A percentile compares a stretch with the other conserved stretches of the same genome.
These are phyloP conservation scores for Leishmania aethiopica DNA, from an alignment of 208 protist genomes.

Conservation along the genomic window DNA sequence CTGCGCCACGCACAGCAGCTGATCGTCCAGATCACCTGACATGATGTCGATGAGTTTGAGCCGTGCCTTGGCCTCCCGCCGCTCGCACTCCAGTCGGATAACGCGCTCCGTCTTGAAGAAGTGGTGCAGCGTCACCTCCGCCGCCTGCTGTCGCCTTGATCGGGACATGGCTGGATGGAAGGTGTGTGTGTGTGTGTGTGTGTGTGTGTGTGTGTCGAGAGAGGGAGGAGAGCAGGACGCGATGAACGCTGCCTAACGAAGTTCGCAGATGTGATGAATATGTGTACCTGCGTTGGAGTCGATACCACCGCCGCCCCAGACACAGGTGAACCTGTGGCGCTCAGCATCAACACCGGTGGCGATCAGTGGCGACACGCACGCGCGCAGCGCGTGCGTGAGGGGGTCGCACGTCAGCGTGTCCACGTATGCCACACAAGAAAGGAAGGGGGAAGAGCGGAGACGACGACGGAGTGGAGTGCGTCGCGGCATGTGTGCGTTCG, in stretches of 20 bases:
- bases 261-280: background rate
- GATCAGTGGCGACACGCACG: no score
- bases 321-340: background rate
- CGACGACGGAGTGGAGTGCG: background rate
- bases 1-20: conserved; percentile 78
- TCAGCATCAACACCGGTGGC: background rate
- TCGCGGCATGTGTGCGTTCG: background rate
- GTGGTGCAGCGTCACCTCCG: conserved; percentile 53
- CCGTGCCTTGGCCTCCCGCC: conserved; percentile 73
- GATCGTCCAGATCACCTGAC: conserved; percentile 67
- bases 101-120: conserved; percentile 75
- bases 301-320: background rate
- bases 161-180: conserved; percentile 34
- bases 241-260: background rate
- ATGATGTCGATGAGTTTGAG: conserved; percentile 74
- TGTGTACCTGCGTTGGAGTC: background rate
- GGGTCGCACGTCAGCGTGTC: background rate
- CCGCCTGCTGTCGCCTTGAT: conserved; percentile 33
- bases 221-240: no score
- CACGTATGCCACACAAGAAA: background rate
- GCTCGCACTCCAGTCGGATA: conserved; percentile 81
- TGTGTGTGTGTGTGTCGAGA: no score
- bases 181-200: no score
- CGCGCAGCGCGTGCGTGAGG: background rate
- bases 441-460: no score